These are phyloP conservation scores for Pseudopediastrum boryanum DNA, from an alignment of 139 green algal species.

Conservation along the genomic window DNA sequence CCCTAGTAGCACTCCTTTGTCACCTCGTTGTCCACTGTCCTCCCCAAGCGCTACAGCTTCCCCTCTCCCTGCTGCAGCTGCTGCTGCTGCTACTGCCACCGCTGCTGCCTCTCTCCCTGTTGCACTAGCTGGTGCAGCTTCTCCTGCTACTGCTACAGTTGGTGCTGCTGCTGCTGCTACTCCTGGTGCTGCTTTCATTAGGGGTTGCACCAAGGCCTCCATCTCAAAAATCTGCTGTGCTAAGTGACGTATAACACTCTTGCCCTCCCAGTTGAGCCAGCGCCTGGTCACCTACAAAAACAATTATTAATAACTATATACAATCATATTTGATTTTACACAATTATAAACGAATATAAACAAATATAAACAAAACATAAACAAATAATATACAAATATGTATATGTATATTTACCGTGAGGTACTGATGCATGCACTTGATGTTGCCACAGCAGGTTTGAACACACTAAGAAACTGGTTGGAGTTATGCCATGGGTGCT, in stretches of 20 bases:
- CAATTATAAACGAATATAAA: not conserved
- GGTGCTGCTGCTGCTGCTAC: not conserved
- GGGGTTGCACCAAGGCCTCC: constrained; percentile 37
- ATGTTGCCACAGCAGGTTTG: not conserved
- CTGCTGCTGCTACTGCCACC: too few relatives aligned
- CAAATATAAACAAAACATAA: not conserved
- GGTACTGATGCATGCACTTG: not conserved
- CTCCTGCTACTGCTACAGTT: too few relatives aligned
- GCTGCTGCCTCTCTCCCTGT: too few relatives aligned
- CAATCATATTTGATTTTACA: not conserved
- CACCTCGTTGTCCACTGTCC: too few relatives aligned
- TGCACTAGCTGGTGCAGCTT: too few relatives aligned
- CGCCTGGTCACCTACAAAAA: constrained; percentile 62
- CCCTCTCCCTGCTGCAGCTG: too few relatives aligned
- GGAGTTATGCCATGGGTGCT: not conserved
- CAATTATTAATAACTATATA: not conserved
- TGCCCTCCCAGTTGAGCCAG: constrained; percentile 74
- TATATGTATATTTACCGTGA: not conserved
- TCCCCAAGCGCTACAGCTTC: too few relatives aligned
- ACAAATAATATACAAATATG: not conserved
- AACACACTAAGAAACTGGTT: not conserved
- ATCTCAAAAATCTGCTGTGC: constrained; percentile 57
- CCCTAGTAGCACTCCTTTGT: too few relatives aligned
- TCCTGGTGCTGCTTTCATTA: not conserved
- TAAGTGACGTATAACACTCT: constrained; percentile 61